These are phyloP conservation scores for Gloeopeniophorella convolvens DNA, from an alignment of 768 basidiomycete genomes.

Conservation along the genomic window DNA sequence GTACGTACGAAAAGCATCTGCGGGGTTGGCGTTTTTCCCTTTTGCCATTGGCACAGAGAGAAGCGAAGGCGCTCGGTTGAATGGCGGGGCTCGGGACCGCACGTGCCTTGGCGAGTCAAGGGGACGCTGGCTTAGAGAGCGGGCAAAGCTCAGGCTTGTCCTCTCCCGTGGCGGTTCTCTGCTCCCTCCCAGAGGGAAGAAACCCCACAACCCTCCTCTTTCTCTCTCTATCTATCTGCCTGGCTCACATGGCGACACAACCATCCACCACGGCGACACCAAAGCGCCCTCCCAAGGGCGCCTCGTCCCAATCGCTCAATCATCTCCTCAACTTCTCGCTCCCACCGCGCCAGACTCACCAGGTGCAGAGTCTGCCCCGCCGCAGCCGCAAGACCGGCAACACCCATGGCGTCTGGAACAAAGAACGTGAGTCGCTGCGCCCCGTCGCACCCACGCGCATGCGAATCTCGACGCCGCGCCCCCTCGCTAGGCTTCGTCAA, in stretches of 20 bases:
- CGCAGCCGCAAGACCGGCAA: slow-evolving; percentile 67
- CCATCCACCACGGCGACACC: slow-evolving; percentile 33
- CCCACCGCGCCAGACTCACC: slow-evolving; percentile 74
- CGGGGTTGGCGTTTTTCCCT: slow-evolving; percentile 83
- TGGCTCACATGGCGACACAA: slow-evolving; percentile 25
- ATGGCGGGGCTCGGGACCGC: slow-evolving; percentile 18
- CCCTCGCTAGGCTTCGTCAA: slow-evolving; percentile 80
- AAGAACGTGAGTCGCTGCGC: slow-evolving; percentile 70
- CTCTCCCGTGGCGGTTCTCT: slow-evolving; percentile 26
- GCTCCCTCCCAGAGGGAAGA: slow-evolving; percentile 46
- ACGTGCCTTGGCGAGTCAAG: slow-evolving; percentile 24
- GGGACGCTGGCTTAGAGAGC: too few species aligned
- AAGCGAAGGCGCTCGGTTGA: not conserved
- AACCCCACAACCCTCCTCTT: slow-evolving; percentile 25
- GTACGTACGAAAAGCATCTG: slow-evolving; percentile 82
- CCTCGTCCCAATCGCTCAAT: slow-evolving; percentile 60
- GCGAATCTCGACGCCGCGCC: slow-evolving; percentile 19
- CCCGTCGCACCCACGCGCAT: not conserved
- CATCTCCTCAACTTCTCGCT: slow-evolving; percentile 93
- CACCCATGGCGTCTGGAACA: slow-evolving; percentile 71
- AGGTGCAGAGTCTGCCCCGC: slow-evolving; percentile 52
- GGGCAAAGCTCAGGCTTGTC: slow-evolving; percentile 14
- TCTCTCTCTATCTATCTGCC: not conserved
- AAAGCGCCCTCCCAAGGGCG: slow-evolving; percentile 64
- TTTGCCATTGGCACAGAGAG: too few species aligned